Conservation (phyloP, 495 filamentous ascomycete species). For the Filosporella fistucella region DNA sequence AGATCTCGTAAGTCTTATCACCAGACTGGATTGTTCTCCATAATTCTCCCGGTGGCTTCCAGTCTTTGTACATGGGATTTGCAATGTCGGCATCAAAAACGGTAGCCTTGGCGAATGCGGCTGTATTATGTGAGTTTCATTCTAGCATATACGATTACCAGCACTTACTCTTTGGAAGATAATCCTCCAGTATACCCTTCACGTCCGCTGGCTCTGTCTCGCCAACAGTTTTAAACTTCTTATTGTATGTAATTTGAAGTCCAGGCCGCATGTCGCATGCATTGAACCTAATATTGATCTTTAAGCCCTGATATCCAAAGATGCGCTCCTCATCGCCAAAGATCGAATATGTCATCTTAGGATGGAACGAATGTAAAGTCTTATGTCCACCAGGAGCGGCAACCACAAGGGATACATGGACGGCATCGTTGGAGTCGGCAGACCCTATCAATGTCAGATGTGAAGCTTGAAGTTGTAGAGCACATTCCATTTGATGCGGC, state of each 20-base stretch:
- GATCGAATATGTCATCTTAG: conserved; percentile 83
- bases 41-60: conserved; percentile 50
- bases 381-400: conserved; percentile 49
- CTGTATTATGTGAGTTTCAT: conserved; percentile 28
- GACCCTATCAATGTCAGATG: conserved; percentile 53
- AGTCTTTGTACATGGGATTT: conserved; percentile 48
- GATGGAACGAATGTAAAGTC: conserved; percentile 66
- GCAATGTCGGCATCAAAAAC: conserved; percentile 58
- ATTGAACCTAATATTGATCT: conserved; percentile 72
- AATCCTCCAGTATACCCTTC: conserved; percentile 57
- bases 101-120: conserved; percentile 54
- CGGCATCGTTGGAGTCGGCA: conserved; percentile 66
- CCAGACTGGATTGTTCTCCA: conserved; percentile 32
- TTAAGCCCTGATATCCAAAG: conserved; percentile 80
- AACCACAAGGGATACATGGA: conserved; percentile 64
- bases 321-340: conserved; percentile 89
- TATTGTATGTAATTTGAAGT: conserved; percentile 63
- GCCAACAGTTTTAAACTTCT: conserved; percentile 68
- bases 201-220: conserved; percentile 68
- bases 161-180: conserved; percentile 58
- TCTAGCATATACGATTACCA: not conserved
- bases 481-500: not conserved
- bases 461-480: not conserved
- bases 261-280: conserved; percentile 78
- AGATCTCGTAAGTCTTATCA: conserved; percentile 44